Evolutionary conservation across 495 filamentous ascomycete genomes (phyloP).

Genomic region (Copromyces sp.): DNA sequence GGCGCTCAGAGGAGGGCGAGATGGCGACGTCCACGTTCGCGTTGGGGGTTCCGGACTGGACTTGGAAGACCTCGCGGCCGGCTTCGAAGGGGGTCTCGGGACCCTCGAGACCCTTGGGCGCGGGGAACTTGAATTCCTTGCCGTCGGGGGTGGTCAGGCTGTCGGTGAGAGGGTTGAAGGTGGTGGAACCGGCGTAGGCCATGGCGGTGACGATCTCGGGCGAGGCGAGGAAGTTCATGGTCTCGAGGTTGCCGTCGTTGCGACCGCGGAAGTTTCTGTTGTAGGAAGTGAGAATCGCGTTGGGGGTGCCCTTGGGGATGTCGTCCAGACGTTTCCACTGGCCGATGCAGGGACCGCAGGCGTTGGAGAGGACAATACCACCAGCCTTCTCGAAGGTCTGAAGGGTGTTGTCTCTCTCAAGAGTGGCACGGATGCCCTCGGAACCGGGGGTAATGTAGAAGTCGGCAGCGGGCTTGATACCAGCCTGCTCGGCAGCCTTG

Average conservation of each 20-base stretch:
- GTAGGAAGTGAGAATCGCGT: constrained; percentile 94
- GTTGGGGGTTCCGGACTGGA: constrained; percentile 59
- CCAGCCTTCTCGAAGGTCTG: constrained; percentile 80
- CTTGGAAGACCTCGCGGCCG: constrained; percentile 67
- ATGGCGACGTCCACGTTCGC: constrained; percentile 57
- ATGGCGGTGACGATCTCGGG: constrained; percentile 96
- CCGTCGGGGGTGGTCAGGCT: constrained; percentile 72
- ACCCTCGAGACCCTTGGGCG: constrained; percentile 69
- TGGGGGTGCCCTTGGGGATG: constrained; percentile 69
- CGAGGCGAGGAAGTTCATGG: constrained; percentile 97
- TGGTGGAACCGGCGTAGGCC: constrained; percentile 82
- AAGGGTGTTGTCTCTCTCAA: constrained; percentile 77
- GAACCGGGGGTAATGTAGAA: constrained; percentile 96
- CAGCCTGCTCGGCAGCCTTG: constrained; percentile 77
- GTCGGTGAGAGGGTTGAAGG: constrained; percentile 94
- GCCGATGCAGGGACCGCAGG: constrained; percentile 90
- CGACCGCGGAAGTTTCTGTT: constrained; percentile 97
- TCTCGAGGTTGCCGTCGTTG: constrained; percentile 90
- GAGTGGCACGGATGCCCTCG: constrained; percentile 90
- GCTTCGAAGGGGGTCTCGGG: constrained; percentile 67
- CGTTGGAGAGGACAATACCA: constrained; percentile 85
- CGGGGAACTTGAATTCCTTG: constrained; percentile 71
- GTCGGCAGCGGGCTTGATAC: constrained; percentile 74
- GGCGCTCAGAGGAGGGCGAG: constrained; percentile 73
- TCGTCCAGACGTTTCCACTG: constrained; percentile 92